These are phyloP conservation scores for Tolypocladium tropicale DNA, from an alignment of 2,329 filamentous ascomycete species.

Conservation along the genomic window DNA sequence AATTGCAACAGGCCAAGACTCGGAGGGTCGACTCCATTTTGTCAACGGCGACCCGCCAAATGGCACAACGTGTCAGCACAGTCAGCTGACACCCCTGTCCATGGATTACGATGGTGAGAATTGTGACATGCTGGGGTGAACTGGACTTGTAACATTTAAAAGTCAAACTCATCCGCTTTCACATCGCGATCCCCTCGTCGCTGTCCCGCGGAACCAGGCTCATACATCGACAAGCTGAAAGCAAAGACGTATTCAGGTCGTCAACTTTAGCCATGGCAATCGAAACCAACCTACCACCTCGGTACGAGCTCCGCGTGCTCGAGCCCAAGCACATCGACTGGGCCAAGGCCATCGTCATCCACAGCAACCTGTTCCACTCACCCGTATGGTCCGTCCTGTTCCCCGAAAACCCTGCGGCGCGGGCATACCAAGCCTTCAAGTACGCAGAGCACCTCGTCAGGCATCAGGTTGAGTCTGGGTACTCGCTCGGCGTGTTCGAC, in stretches of 20 bases:
- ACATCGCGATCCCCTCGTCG: no score
- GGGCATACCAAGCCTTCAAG: constrained; percentile 7
- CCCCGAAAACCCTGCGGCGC: constrained; percentile 4
- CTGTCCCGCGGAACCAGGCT: no score
- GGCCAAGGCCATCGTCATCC: constrained; percentile 12
- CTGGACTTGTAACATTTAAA: neutral
- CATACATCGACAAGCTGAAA: no score
- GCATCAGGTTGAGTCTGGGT: constrained; percentile 9
- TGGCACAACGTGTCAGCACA: neutral
- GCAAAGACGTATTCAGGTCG: no score
- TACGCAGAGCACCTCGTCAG: constrained; percentile 6
- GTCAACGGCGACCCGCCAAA: neutral
- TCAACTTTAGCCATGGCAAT: neutral
- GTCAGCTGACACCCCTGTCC: neutral
- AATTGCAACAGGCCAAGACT: neutral
- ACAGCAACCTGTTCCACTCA: constrained; percentile 14
- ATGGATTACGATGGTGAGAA: neutral
- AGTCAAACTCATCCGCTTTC: no score
- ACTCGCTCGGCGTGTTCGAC: constrained; percentile 14
- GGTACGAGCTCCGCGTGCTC: constrained; percentile 14
- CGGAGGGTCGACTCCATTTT: neutral
- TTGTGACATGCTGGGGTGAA: neutral
- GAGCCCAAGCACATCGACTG: constrained; percentile 12
- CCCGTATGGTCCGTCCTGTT: constrained; percentile 12
- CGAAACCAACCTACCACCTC: neutral